Evolutionary conservation across 108 stramenopile species (phyloP).

Genomic region (Cyclotella kingstonii): DNA sequence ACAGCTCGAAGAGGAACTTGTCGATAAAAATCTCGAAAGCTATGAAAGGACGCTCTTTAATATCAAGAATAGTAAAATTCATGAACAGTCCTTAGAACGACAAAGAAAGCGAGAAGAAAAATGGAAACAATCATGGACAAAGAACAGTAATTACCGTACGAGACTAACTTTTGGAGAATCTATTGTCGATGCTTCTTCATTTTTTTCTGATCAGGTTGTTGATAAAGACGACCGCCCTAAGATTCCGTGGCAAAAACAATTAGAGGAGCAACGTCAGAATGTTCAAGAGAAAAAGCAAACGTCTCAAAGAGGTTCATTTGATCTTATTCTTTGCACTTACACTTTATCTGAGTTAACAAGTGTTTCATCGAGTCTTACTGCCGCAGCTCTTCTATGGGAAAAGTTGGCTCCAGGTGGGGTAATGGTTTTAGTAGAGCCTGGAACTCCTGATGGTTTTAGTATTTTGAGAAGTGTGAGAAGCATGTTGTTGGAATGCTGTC

Average conservation of each 20-base stretch:
- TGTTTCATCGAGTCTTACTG: conserved; percentile 53
- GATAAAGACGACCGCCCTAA: conserved; percentile 8
- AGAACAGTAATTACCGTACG: conserved; percentile 35
- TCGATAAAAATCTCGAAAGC: conserved; percentile 8
- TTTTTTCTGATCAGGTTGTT: conserved; percentile 13
- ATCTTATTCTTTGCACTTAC: conserved; percentile 66
- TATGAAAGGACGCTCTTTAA: conserved; percentile 8
- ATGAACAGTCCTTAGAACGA: conserved; percentile 16
- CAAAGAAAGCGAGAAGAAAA: conserved; percentile 13
- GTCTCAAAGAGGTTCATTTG: conserved; percentile 51
- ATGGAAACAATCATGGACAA: conserved; percentile 35
- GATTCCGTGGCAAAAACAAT: conserved; percentile 29
- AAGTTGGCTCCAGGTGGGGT: conserved; percentile 68
- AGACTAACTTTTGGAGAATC: conserved; percentile 65
- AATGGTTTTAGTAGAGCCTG: conserved; percentile 80
- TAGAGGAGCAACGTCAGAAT: conserved; percentile 23
- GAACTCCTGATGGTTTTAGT: conserved; percentile 85
- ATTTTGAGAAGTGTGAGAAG: conserved; percentile 67
- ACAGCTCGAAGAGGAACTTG: background rate
- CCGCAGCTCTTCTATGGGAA: conserved; percentile 68
- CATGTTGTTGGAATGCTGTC: conserved; percentile 81
- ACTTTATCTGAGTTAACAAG: conserved; percentile 68
- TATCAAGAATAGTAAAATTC: conserved; percentile 4
- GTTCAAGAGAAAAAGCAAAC: conserved; percentile 7
- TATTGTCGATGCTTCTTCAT: conserved; percentile 35